Conservation (phyloP, 352 stramenopile genomes). For the Phytophthora meadii region DNA sequence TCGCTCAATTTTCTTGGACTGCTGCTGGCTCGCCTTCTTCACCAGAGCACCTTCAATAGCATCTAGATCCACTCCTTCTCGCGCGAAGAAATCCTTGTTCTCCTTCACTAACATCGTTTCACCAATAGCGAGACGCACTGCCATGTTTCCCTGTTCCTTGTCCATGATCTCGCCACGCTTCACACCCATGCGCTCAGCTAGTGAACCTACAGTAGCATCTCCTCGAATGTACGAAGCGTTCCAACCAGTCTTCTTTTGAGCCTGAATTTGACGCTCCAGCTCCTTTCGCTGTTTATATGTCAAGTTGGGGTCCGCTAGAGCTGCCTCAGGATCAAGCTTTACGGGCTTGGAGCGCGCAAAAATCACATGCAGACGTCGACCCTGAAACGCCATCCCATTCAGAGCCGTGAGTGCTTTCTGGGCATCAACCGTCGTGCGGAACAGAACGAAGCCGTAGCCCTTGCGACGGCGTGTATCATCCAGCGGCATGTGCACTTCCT, state of each 20-base stretch:
- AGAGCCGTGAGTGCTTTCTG: constrained; percentile 88
- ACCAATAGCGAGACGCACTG: constrained; percentile 96
- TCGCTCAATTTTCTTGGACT: constrained; percentile 82
- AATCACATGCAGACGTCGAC: constrained; percentile 95
- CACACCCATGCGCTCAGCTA: constrained; percentile 90
- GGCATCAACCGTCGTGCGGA: constrained; percentile 92
- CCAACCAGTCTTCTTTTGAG: constrained; percentile 91
- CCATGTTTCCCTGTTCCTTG: constrained; percentile 96
- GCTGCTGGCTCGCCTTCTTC: constrained; percentile 54
- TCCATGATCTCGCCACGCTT: constrained; percentile 95
- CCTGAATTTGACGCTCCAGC: constrained; percentile 85
- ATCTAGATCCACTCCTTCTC: constrained; percentile 95
- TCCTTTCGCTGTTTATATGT: constrained; percentile 94
- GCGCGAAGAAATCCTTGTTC: constrained; percentile 97
- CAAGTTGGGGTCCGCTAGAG: constrained; percentile 68
- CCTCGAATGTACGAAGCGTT: constrained; percentile 94
- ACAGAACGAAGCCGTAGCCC: constrained; percentile 98
- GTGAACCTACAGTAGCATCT: constrained; percentile 77
- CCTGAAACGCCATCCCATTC: constrained; percentile 96
- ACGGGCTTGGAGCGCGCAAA: constrained; percentile 82
- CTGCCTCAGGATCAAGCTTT: constrained; percentile 63
- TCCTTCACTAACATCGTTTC: constrained; percentile 98
- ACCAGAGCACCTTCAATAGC: constrained; percentile 90
- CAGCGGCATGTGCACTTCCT: constrained; percentile 96
- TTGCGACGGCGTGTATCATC: constrained; percentile 96